Percentiles rank a stretch among this genome's conserved stretches.
These are phyloP conservation scores for Amanita phalloides DNA, from an alignment of 768 basidiomycete species.

Conservation along the genomic window DNA sequence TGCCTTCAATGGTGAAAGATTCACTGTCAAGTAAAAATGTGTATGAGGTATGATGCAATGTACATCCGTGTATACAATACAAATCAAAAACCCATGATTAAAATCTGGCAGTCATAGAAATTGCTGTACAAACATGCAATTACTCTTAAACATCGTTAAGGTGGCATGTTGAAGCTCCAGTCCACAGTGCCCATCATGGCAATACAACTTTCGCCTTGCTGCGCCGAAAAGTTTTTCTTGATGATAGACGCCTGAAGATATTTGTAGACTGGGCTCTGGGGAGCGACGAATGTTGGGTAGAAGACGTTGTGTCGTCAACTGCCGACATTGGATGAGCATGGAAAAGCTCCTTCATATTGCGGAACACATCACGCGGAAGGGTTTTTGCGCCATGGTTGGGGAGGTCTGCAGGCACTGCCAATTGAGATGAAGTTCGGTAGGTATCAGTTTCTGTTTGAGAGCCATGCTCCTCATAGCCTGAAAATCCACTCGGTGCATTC, in stretches of 20 bases:
- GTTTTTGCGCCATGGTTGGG: neutral
- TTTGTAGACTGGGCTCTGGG: neutral
- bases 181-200: neutral
- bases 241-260: constrained; percentile 2
- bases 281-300: constrained; percentile 8
- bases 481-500: neutral
- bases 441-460: neutral
- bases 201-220: neutral
- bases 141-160: no score
- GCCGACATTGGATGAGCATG: constrained; percentile 34
- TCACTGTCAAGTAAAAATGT: neutral
- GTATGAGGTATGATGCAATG: neutral
- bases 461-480: neutral
- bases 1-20: neutral
- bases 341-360: constrained; percentile 54
- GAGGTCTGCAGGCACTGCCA: neutral
- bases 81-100: neutral
- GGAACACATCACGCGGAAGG: constrained; percentile 37
- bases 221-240: neutral
- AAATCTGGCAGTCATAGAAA: neutral
- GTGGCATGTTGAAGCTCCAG: neutral
- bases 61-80: neutral
- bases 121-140: neutral
- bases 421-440: neutral
- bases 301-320: constrained; percentile 16